phyloP scores from a whole-genome alignment of 441 rosid species.

The Eutrema salsugineum region DNA sequence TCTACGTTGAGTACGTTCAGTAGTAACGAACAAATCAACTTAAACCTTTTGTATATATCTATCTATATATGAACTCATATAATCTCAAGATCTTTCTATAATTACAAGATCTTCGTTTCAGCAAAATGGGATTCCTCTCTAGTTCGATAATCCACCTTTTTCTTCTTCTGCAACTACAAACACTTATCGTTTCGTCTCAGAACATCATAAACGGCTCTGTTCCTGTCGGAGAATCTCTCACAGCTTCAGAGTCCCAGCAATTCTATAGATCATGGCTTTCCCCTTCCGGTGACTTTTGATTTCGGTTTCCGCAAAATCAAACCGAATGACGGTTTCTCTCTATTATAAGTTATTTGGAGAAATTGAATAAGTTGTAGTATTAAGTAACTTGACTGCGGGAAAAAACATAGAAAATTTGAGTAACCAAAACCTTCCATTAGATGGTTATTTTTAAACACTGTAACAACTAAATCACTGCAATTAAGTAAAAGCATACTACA shows the following conservation, averaged over 20 bases:
- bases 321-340: conserved; percentile 17
- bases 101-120: not conserved
- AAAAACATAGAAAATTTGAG: too few species aligned
- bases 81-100: not conserved
- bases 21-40: not conserved
- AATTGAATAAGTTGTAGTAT: too few species aligned
- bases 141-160: not conserved
- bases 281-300: conserved; percentile 21
- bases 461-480: too few species aligned
- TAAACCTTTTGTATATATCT: not conserved
- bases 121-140: not conserved
- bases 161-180: conserved; percentile 4
- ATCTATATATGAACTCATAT: not conserved
- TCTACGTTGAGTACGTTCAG: not conserved
- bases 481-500: too few species aligned
- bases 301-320: conserved; percentile 22
- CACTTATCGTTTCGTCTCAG: conserved; percentile 2
- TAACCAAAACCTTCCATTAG: too few species aligned
- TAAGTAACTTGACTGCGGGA: too few species aligned
- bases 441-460: too few species aligned
- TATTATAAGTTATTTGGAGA: too few species aligned
- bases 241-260: conserved; percentile 11
- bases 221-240: conserved; percentile 21
- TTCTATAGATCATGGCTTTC: conserved; percentile 20
- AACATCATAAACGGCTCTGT: conserved; percentile 17